These are phyloP conservation scores for Auricularia heimuer DNA, from an alignment of 768 basidiomycete species.

Conservation along the genomic window DNA sequence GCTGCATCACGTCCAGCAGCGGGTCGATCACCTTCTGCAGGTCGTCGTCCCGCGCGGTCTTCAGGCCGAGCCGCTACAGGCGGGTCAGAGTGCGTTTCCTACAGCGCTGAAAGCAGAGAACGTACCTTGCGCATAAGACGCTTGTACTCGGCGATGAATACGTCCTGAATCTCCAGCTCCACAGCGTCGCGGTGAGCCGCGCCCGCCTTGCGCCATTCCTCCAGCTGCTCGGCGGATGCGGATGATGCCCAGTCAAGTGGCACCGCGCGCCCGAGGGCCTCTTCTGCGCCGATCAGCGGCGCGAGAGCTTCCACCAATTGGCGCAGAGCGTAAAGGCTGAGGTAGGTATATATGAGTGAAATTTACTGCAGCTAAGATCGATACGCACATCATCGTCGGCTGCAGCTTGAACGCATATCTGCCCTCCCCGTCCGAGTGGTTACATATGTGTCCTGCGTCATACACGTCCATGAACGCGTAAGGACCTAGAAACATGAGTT, in stretches of 20 bases:
- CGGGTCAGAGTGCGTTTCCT: neutral
- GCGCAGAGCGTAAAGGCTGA: conserved; percentile 67
- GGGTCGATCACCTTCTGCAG: conserved; percentile 51
- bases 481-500: conserved; percentile 29
- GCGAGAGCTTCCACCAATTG: conserved; percentile 69
- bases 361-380: neutral
- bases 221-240: conserved; percentile 40
- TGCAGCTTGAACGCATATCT: conserved; percentile 72
- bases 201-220: conserved; percentile 53
- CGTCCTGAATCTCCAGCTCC: conserved; percentile 48
- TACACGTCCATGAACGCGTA: conserved; percentile 95
- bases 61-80: conserved; percentile 65
- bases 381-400: conserved; percentile 66
- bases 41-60: conserved; percentile 45
- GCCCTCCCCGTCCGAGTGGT: conserved; percentile 71
- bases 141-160: conserved; percentile 55
- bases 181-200: conserved; percentile 43
- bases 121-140: conserved; percentile 57
- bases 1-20: conserved; percentile 64
- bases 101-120: neutral
- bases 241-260: conserved; percentile 54
- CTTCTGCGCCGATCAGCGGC: conserved; percentile 80
- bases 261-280: conserved; percentile 42
- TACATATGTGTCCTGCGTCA: conserved; percentile 78
- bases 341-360: neutral